A percentile compares a stretch with the other conserved stretches of the same genome.
phyloP scores from a whole-genome alignment of 139 green algal species.

The Mesostigma viride region DNA sequence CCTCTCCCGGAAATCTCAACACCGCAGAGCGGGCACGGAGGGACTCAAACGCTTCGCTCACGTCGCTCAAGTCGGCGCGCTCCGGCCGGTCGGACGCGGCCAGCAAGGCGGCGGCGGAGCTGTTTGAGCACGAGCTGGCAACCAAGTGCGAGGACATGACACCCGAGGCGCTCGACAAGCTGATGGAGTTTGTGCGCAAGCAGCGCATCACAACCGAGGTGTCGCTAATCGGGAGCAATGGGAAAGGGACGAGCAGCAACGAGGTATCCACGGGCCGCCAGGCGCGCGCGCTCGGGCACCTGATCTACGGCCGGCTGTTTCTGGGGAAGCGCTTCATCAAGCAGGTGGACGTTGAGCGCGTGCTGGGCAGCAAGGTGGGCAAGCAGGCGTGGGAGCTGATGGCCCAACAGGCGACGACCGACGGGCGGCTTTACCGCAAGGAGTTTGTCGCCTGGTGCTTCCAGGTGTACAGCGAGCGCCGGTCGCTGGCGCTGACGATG shows the following conservation, averaged over 20 bases:
- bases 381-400: neutral
- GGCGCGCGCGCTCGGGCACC: neutral
- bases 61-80: too few species aligned
- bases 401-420: neutral
- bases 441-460: neutral
- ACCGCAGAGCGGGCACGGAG: too few species aligned
- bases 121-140: too few species aligned
- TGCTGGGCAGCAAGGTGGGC: neutral
- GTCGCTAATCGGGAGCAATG: neutral
- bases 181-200: neutral
- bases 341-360: neutral
- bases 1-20: too few species aligned
- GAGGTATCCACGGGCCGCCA: neutral
- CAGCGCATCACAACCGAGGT: neutral
- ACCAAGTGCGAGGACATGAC: too few species aligned
- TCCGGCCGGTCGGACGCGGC: too few species aligned
- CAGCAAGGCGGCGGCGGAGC: too few species aligned
- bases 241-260: neutral
- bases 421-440: neutral
- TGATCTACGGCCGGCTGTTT: neutral
- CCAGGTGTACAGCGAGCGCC: constrained; percentile 40
- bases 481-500: constrained; percentile 58
- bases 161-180: too few species aligned
- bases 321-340: neutral
- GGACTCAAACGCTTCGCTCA: too few species aligned